phyloP scores from a whole-genome alignment of 768 basidiomycete genomes.

The Trametes villosa region DNA sequence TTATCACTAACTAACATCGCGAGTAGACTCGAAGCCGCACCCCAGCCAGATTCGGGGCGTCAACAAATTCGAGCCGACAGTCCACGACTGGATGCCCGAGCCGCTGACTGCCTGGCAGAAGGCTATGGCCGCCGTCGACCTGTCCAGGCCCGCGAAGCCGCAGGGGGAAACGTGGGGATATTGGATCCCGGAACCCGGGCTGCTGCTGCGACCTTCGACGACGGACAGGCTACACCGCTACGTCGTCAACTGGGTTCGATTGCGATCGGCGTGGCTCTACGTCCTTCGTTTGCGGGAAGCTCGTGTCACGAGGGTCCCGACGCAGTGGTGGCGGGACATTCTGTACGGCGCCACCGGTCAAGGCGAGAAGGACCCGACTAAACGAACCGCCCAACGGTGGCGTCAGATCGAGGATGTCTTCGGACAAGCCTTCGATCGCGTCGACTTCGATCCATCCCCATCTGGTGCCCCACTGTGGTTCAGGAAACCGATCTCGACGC shows the following conservation, averaged over 20 bases:
- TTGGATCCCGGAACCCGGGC: slow-evolving; percentile 1
- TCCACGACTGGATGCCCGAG: not conserved
- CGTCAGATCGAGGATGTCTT: not conserved
- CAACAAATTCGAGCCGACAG: not conserved
- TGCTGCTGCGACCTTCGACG: not conserved
- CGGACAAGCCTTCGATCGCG: not conserved
- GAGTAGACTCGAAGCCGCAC: not conserved
- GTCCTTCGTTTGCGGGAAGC: not conserved
- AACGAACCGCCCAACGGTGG: not conserved
- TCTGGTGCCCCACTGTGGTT: not conserved
- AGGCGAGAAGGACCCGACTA: not conserved
- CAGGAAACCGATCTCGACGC: not conserved
- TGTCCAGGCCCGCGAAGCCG: not conserved
- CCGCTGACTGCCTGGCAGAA: not conserved
- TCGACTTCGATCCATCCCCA: not conserved
- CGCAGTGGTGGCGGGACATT: slow-evolving; percentile 6
- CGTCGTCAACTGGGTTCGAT: not conserved
- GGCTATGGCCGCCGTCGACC: not conserved
- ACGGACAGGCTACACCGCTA: not conserved
- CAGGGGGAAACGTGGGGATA: not conserved
- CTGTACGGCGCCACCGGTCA: not conserved
- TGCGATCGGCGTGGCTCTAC: not conserved
- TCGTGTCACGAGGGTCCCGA: not conserved
- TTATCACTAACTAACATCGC: too few species aligned
- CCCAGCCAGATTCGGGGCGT: not conserved